A percentile compares a stretch with the other conserved stretches of the same genome.
Conservation (phyloP, 208 protist genomes). For the Trypanosoma grayi region DNA sequence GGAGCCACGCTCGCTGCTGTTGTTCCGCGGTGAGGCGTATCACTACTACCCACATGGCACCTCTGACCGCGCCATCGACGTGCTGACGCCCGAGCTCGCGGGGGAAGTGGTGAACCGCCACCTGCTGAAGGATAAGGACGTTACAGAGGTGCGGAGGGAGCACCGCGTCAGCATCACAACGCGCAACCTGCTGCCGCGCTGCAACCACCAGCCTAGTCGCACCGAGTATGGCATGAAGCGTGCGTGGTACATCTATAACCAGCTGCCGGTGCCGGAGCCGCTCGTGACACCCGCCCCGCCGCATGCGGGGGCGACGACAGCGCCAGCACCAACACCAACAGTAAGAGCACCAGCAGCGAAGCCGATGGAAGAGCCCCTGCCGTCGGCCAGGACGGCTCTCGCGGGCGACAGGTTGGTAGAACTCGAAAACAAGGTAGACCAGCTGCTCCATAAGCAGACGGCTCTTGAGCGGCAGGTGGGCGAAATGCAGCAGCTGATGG, state of each 20-base stretch:
- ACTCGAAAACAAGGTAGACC: slow-evolving; percentile 43
- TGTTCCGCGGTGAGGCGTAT: slow-evolving; percentile 82
- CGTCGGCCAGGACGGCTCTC: background rate
- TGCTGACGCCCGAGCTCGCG: slow-evolving; percentile 43
- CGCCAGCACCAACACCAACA: background rate
- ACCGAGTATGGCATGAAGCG: slow-evolving; percentile 88
- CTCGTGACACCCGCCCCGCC: slow-evolving; percentile 43
- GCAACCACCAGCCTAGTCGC: slow-evolving; percentile 73
- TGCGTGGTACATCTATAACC: slow-evolving; percentile 83
- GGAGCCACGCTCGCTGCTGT: slow-evolving; percentile 82
- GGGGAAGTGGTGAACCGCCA: slow-evolving; percentile 80
- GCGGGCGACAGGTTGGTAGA: slow-evolving; percentile 1
- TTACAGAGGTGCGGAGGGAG: slow-evolving; percentile 44
- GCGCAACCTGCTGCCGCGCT: slow-evolving; percentile 83
- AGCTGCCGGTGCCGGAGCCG: slow-evolving; percentile 47
- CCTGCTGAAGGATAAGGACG: slow-evolving; percentile 48
- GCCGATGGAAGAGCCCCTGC: background rate
- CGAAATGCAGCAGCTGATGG: no score
- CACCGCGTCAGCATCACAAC: slow-evolving; percentile 88
- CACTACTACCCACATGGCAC: slow-evolving; percentile 89
- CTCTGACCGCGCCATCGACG: slow-evolving; percentile 61
- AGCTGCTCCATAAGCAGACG: slow-evolving; percentile 43
- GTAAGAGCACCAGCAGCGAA: background rate
- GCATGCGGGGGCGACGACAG: background rate
- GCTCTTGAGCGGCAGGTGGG: slow-evolving; percentile 22